Base-by-base conservation (phyloP, 2,329 filamentous ascomycete genomes). In the Claviceps citrina region DNA sequence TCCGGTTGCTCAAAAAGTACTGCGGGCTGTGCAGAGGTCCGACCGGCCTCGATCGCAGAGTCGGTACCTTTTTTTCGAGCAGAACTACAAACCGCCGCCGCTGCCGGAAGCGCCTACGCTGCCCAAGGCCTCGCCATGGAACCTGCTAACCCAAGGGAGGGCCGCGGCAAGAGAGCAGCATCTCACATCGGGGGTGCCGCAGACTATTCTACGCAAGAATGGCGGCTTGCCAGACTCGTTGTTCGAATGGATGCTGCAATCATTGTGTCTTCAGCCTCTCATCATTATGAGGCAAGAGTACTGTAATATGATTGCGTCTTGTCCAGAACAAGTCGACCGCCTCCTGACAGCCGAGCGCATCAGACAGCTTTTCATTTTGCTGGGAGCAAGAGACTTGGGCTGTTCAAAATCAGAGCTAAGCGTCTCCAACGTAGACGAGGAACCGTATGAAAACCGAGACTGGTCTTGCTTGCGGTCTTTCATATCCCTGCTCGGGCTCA, bases 161-260 rank as follows among this genome's bases (percentile, higher is more conserved):
- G 39, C 43, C 12, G 43, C 59, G 6, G 61, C 64, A 30, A 68
- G 78, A 37, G 63, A 73, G 40, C 70, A 76, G 47, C 64, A 72
- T 28, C 70, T 85, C 39, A 57, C 74, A 19, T 76, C 73, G 16
- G 80, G 81, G 2, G 60, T 81, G 41, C 66, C 77, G 1, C 67
- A 72, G 41, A 67, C 72, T 33, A 61, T 78, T 12, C 37, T 60
- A 4, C 39, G 35, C 5, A 53, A 53, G 34, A 47, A 42, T 1
- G 49, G 49, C 10, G 47, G 45, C 7, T 53, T 85, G 10, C 74
- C 81, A 0, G 73, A 83, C 44, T 69, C 79, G 40, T 51, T 85
- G 1, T 67, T 84, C 37, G 50, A 68, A 13, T 87, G 82, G 81
- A 62, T 84, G 3, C 51, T 81, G 5, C 60, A 71, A 37, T 69